Conservation (phyloP, 768 basidiomycete species). For the Tricholoma flavovirens region DNA sequence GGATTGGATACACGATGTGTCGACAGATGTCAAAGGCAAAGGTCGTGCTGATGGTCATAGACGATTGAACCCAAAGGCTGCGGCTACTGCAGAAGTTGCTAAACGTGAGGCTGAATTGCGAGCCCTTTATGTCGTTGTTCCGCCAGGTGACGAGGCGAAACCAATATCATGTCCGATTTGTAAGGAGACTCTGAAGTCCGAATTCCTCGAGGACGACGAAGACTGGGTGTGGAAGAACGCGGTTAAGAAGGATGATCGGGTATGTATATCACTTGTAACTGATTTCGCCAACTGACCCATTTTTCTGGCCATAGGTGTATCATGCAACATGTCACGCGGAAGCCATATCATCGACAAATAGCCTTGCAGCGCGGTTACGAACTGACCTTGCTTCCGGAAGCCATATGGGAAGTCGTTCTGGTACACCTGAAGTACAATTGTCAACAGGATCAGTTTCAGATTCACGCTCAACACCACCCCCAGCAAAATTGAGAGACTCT, state of each 20-base stretch:
- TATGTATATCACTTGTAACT: conserved; percentile 29
- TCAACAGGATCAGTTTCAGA: conserved; percentile 19
- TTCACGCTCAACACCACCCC: conserved; percentile 34
- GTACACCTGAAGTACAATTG: conserved; percentile 60
- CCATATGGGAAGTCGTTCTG: conserved; percentile 67
- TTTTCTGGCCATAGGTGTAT: conserved; percentile 54
- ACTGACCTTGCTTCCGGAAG: conserved; percentile 55
- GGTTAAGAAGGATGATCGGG: conserved; percentile 75
- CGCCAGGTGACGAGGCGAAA: conserved; percentile 84
- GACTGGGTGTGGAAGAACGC: conserved; percentile 99
- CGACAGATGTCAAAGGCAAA: conserved; percentile 62
- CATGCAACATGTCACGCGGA: conserved; percentile 95
- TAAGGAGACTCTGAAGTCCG: conserved; percentile 87
- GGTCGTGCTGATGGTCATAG: conserved; percentile 50
- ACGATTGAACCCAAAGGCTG: conserved; percentile 48
- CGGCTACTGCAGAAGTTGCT: conserved; percentile 56
- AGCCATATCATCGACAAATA: conserved; percentile 57
- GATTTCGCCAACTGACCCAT: conserved; percentile 1
- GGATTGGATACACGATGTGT: conserved; percentile 84
- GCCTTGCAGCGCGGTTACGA: conserved; percentile 61
- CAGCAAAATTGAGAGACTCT: conserved; percentile 26
- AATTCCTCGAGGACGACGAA: conserved; percentile 93
- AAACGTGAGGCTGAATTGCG: conserved; percentile 73
- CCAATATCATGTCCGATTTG: conserved; percentile 89
- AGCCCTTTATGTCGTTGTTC: conserved; percentile 79